Evolutionary conservation across 345 rosid genomes (phyloP), one percentile per base, ranked within the genome.

Genomic region (Brassica rapa): DNA sequence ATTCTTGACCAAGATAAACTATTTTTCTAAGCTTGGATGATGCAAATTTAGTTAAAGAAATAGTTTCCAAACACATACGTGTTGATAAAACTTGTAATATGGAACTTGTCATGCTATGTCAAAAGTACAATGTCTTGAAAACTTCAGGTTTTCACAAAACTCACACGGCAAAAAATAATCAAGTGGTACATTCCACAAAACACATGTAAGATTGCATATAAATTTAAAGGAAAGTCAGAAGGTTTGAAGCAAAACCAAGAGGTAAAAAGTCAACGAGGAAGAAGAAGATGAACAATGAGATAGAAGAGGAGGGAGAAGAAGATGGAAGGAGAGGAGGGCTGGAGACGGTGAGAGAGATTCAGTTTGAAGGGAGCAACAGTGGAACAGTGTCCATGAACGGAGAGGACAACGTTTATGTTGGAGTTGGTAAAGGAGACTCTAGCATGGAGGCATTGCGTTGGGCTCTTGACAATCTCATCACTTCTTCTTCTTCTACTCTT

Each of bases 391-490:
- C 90, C 0, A 72, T 75, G 46, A 90, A 86, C 33, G 80, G 85
- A 60, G 86, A 76, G 3, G 92, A 91, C 70, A 69, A 79, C 68
- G 86, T 93, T 2, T 91, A 89, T 69, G 94, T 89, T 62, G 89
- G 87, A 3, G 96, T 93, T 23, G 94, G 98, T 71, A 89, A 91
- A 81, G 85, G 90, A 53, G 86, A 87, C 68, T 86, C 96, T 0
- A 91, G 98, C 86, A 81, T 85, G 87, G 96, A 87, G 24, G 96
- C 98, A 4, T 86, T 92, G 80, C 81, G 84, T 6, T 94, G 98
- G 98, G 78, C 93, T 32, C 68, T 90, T 51, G 80, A 74, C 74
- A 85, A 88, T 67, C 76, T 72, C n/a, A 78, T 84, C 1, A 62
- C 79, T 59, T 41, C 77, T 35, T 73, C 86, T 15, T 72, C 86